These are phyloP conservation scores for Coemansia sp. DNA, from an alignment of 192 early-diverging fungal species.

Conservation along the genomic window DNA sequence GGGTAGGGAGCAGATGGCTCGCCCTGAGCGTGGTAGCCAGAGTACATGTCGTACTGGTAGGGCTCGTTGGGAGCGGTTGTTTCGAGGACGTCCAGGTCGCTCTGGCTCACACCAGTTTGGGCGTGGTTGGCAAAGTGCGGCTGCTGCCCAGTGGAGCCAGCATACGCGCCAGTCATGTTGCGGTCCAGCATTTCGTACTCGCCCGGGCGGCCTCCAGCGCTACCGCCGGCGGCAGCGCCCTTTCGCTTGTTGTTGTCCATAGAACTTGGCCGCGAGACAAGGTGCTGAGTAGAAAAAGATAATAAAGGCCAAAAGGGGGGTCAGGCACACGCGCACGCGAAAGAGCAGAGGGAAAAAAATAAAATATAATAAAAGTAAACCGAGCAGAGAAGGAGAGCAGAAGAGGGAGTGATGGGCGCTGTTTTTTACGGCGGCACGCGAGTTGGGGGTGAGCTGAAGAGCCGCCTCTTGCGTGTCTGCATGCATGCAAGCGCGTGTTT, in stretches of 20 bases:
- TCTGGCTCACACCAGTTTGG: slow-evolving; percentile 33
- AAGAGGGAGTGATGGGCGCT: neutral
- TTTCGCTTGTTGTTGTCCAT: slow-evolving; percentile 36
- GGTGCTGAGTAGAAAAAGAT: neutral
- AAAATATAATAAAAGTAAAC: neutral
- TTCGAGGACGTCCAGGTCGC: slow-evolving; percentile 53
- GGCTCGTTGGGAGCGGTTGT: slow-evolving; percentile 25
- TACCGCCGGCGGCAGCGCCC: slow-evolving; percentile 2
- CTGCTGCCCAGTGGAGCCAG: slow-evolving; percentile 15
- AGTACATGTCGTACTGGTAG: slow-evolving; percentile 38
- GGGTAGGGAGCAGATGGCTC: slow-evolving; percentile 6
- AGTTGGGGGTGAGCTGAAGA: neutral
- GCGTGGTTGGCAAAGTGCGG: slow-evolving; percentile 11
- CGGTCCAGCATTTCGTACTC: slow-evolving; percentile 55
- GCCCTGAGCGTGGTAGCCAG: slow-evolving; percentile 14
- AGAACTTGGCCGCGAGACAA: neutral
- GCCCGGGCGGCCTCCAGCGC: slow-evolving; percentile 19
- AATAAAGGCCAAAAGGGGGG: neutral
- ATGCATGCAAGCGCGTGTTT: neutral
- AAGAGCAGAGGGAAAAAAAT: neutral
- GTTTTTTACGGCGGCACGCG: neutral
- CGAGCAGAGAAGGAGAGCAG: neutral
- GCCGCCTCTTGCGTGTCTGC: neutral
- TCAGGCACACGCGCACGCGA: neutral
- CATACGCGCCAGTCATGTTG: slow-evolving; percentile 32